Base-by-base conservation (phyloP, 73 alveolate species). In the Tetrahymena borealis region DNA sequence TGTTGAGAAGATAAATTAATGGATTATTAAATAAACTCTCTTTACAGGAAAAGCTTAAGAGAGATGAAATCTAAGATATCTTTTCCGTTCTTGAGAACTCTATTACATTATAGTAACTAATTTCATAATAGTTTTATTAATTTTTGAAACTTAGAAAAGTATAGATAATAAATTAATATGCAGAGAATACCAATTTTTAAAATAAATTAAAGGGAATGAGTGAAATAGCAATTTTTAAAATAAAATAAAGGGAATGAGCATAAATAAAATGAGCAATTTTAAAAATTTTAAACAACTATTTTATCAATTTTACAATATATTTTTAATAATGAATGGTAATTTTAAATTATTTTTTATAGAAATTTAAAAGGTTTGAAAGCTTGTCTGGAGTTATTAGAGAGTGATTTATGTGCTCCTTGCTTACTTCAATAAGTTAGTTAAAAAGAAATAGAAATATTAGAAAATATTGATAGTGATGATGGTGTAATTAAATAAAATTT, bases 1-100 rank as follows among this genome's bases (percentile, higher is more conserved):
- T 93, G 31, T 90, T 93, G 18, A 93, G 95, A 40, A 93, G 95
- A 93, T 39, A 93, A 36, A 24, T 93, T 78, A 93, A 93, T 32
- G 60, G 43, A 18, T 39, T 90, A 7, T 36, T 39, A 79, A 93
- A 79, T 85, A 79, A 42, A 35, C 32, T 42, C n/a, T 32, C 78
- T 33, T n/a, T 60, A 39, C 12, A 39, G 37, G 79, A 85, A 16
- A 85, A 42, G 16, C 77, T 93, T 4, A 93, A 78, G 10, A 92
- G 79, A 39, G 95, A 92, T 85, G 93, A 91, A 16, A 78, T 93
- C 16, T 60, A 85, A 39, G 91, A 93, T 93, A 39, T 90, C n/a
- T 90, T 90, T 90, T 39, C 93, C 0, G 78, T 90, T 0, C 36
- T 90, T 13, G 39, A 35, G n/a, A 38, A 38, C n/a, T 90, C 93